Evolutionary conservation across 202 grass and related monocot species (phyloP).

Genomic region (Musa balbisiana): DNA sequence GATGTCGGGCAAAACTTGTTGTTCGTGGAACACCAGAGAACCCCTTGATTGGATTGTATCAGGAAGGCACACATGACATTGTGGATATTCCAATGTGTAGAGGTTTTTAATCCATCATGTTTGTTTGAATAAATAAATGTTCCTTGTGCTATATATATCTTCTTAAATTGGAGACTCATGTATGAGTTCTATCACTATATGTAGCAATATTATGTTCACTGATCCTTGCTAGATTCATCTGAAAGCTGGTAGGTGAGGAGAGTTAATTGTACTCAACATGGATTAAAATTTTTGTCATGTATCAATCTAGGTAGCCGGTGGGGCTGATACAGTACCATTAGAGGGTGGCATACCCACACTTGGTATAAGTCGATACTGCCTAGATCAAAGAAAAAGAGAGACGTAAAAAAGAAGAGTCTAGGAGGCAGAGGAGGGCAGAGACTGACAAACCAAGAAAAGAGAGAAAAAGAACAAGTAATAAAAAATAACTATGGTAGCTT

Average conservation of each 20-base stretch:
- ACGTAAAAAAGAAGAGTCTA: no score
- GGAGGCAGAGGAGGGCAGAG: no score
- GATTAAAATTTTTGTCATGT: no score
- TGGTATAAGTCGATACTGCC: no score
- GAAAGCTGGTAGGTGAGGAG: background rate
- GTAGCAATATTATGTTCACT: no score
- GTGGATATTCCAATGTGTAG: constrained; percentile 76
- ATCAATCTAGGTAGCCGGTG: no score
- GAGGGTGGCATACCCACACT: no score
- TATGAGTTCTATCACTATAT: background rate
- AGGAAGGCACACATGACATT: constrained; percentile 77
- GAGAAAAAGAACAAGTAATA: no score
- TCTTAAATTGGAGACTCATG: background rate
- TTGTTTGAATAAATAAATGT: background rate
- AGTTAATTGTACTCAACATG: background rate
- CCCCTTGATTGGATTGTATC: constrained; percentile 72
- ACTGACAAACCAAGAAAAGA: no score
- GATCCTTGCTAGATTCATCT: background rate
- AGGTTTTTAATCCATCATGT: constrained; percentile 35
- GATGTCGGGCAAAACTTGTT: constrained; percentile 86
- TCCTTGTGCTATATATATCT: background rate
- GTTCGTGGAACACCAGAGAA: constrained; percentile 70
- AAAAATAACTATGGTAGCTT: no score
- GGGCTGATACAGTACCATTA: no score
- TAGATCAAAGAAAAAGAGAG: no score